These are phyloP conservation scores for Thelonectria discophora DNA, from an alignment of 2,329 filamentous ascomycete species.

Conservation along the genomic window DNA sequence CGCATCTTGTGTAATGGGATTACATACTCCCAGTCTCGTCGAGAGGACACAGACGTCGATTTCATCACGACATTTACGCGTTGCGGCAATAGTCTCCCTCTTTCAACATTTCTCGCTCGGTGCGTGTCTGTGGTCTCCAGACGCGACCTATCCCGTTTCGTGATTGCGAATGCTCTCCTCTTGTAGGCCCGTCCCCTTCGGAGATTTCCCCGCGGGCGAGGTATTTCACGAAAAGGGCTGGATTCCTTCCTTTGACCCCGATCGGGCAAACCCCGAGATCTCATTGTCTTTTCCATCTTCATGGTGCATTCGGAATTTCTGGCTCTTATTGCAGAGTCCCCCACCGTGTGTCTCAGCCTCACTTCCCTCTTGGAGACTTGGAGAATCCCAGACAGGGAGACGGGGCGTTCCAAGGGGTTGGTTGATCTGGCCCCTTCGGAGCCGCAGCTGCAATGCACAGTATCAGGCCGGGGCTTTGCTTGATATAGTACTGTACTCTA, in stretches of 20 bases:
- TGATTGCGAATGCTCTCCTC: neutral
- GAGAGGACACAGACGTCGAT: constrained; percentile 14
- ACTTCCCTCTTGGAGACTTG: neutral
- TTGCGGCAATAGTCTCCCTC: constrained; percentile 10
- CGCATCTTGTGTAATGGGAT: constrained; percentile 33
- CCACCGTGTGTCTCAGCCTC: no score
- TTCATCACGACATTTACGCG: constrained; percentile 9
- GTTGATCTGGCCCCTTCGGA: neutral
- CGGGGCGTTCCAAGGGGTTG: neutral
- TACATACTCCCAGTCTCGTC: constrained; percentile 17
- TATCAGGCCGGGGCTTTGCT: neutral
- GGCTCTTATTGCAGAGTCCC: no score
- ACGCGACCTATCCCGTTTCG: neutral
- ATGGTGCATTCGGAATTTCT: neutral
- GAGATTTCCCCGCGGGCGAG: neutral
- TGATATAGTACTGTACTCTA: no score
- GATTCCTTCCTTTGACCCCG: neutral
- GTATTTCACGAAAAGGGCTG: neutral
- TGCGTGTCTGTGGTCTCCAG: no score
- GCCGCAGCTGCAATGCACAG: neutral
- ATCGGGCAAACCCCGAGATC: constrained; percentile 1
- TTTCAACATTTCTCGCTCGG: neutral
- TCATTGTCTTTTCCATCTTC: neutral
- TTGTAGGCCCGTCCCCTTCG: neutral
- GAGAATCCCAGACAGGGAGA: neutral